Evolutionary conservation across 352 stramenopile species (phyloP).

Genomic region (Thraustochytrium sp.): DNA sequence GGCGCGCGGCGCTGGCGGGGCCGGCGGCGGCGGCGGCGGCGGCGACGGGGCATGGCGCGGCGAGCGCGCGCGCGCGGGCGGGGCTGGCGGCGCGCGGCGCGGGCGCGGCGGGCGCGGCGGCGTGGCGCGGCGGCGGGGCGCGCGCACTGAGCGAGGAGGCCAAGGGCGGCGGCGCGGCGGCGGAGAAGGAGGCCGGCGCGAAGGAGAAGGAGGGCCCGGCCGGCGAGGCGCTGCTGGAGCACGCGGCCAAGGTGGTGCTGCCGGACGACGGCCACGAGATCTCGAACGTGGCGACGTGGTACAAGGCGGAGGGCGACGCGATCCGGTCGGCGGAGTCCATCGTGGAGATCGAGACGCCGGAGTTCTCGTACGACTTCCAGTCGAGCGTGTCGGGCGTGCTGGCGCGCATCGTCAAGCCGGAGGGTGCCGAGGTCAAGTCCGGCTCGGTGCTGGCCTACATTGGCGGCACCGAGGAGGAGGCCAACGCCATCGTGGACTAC

Average conservation of each 20-base stretch:
- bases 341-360: conserved; percentile 41
- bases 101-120: no score
- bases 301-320: conserved; percentile 12
- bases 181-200: background rate
- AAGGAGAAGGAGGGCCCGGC: background rate
- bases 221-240: conserved; percentile 7
- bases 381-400: conserved; percentile 16
- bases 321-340: background rate
- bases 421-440: background rate
- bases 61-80: no score
- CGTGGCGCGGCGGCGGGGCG: no score
- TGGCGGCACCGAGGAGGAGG: background rate
- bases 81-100: background rate
- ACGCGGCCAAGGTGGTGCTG: conserved; percentile 3
- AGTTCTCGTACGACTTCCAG: conserved; percentile 44
- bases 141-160: background rate
- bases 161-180: background rate
- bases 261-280: conserved; percentile 28
- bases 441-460: conserved; percentile 4
- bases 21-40: no score
- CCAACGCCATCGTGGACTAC: background rate
- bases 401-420: conserved; percentile 2
- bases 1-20: no score
- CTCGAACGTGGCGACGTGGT: background rate
- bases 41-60: no score